Evolutionary conservation across 106 monocot genomes (phyloP).

Genomic region (Triglochin maritima): DNA sequence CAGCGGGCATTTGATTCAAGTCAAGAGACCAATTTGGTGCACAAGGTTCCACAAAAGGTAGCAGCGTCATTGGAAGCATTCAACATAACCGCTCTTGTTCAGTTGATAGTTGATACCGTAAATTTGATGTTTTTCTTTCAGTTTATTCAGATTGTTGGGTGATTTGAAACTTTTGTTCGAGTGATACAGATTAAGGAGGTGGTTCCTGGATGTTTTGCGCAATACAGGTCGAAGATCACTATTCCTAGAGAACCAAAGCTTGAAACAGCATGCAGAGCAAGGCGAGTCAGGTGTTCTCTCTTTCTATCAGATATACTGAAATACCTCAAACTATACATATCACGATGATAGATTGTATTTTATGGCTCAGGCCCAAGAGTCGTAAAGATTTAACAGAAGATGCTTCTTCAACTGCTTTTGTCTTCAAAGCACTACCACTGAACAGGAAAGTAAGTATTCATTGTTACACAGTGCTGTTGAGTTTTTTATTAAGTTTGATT

Average conservation of each 20-base stretch:
- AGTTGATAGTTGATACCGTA: not conserved
- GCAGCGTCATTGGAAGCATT: not conserved
- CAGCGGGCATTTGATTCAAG: conserved; percentile 27
- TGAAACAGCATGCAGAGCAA: conserved; percentile 60
- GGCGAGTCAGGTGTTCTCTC: conserved; percentile 25
- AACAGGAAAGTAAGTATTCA: conserved; percentile 49
- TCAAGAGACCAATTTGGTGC: conserved; percentile 38
- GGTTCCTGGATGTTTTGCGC: conserved; percentile 11
- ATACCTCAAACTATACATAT: not conserved
- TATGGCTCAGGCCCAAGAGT: conserved; percentile 27
- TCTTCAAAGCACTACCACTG: conserved; percentile 57
- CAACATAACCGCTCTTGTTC: not conserved
- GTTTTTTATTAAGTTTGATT: not conserved
- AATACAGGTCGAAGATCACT: conserved; percentile 47
- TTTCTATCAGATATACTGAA: not conserved
- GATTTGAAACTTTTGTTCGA: not conserved
- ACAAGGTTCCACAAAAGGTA: conserved; percentile 69
- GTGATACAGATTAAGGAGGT: conserved; percentile 24
- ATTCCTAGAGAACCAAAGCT: conserved; percentile 77
- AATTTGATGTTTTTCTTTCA: not conserved
- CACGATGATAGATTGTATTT: conserved; percentile 1
- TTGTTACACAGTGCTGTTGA: not conserved
- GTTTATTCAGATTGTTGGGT: not conserved
- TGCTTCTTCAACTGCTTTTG: conserved; percentile 4
- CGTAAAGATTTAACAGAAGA: conserved; percentile 16